Base-by-base conservation (phyloP, 2,329 filamentous ascomycete genomes). In the Microcyclospora tardicrescens region DNA sequence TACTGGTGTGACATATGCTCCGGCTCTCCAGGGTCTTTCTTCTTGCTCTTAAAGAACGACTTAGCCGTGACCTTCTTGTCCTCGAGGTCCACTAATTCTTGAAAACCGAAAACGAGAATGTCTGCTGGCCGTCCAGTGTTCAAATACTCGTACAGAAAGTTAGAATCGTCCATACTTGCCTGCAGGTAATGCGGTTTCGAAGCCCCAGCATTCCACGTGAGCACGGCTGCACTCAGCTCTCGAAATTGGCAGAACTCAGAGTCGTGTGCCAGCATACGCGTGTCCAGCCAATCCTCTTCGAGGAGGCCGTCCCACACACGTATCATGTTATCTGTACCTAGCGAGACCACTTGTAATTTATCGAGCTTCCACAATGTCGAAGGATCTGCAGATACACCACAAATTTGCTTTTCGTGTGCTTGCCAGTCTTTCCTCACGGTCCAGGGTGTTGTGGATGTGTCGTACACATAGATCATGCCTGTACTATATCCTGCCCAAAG, bases 141-240 rank as follows among this genome's bases (percentile, higher is more conserved):
- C 16, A 98, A 68, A 12, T 93, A 71, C 41, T 89, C 77, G 47
- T 78, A 77, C 54, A 96, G 82, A 59, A 96, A 96, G 33, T 71
- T 69, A 10, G 75, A 73, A 52, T 93, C 84, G 38, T 73, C 65
- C 24, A 75, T 71, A 1, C 76, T 75, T 45, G 83, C 76, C 39
- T 82, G 74, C 28, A 96, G 66, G 53, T 79, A 83, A 42, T 77
- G 79, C 0, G 91, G 91, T n/a, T 91, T 94, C 12, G 81, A 81
- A n/a, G 91, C 91, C 1, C 91, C 91, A 1, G 87, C 89, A 58
- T 98, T 98, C 91, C 91, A 98, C 0, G 87, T 95, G 67, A 96
- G 72, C 16, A 94, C 75, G 29, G 85, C 67, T 10, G 83, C 79
- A 35, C 77, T 80, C 41, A 96, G 68, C 51, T 93, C 79, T 38